Evolutionary conservation across 1,139 yeast species (phyloP).

Genomic region (Hansenula lynferdii): DNA sequence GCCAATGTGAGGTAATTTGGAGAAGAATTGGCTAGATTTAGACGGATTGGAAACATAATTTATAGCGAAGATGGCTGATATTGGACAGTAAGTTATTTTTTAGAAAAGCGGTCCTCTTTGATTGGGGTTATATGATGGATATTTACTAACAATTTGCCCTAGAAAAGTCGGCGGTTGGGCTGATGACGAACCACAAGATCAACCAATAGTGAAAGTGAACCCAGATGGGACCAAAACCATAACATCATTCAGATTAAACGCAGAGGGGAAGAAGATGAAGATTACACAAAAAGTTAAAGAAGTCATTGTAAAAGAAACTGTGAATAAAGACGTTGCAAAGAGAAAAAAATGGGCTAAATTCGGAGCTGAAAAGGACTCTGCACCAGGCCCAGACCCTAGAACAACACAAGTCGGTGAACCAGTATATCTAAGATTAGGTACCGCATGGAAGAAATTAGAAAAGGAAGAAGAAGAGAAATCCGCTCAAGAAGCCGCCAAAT

Average conservation of each 20-base stretch:
- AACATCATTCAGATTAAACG: slow-evolving; percentile 69
- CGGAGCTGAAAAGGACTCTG: slow-evolving; percentile 74
- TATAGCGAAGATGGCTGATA: slow-evolving; percentile 5
- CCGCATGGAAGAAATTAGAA: slow-evolving; percentile 70
- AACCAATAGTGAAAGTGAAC: slow-evolving; percentile 69
- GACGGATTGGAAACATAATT: too few species aligned
- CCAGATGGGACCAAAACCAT: slow-evolving; percentile 90
- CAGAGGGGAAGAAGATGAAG: slow-evolving; percentile 79
- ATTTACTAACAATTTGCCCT: neutral
- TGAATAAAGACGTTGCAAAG: slow-evolving; percentile 69
- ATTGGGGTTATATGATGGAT: too few species aligned
- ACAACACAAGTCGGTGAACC: slow-evolving; percentile 91
- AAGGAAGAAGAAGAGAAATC: slow-evolving; percentile 58
- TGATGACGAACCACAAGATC: slow-evolving; percentile 48
- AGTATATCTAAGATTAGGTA: slow-evolving; percentile 63
- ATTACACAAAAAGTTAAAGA: slow-evolving; percentile 82
- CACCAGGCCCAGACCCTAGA: slow-evolving; percentile 82
- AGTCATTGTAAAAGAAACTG: slow-evolving; percentile 73
- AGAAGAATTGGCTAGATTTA: neutral
- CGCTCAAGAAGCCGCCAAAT: slow-evolving; percentile 46
- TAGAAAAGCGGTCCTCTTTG: too few species aligned
- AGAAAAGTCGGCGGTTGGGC: slow-evolving; percentile 42
- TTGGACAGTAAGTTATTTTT: neutral
- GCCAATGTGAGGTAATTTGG: too few species aligned
- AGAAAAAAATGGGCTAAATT: slow-evolving; percentile 76